A percentile compares a stretch with the other conserved stretches of the same genome.
These are phyloP conservation scores for Pichia sp. DNA, from an alignment of 1,139 yeast species.

Conservation along the genomic window DNA sequence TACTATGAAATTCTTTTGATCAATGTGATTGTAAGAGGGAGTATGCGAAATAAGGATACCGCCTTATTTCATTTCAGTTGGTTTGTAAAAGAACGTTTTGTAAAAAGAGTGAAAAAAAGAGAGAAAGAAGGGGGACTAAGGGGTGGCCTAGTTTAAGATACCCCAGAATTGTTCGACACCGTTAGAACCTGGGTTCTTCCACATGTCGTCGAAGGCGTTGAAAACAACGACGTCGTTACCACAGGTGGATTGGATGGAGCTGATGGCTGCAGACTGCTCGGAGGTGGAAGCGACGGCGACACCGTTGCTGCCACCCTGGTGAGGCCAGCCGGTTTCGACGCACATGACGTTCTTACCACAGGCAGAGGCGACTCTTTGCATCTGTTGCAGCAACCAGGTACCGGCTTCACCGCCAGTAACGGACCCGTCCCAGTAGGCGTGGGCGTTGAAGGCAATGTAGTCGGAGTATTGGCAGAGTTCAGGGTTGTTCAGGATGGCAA, in stretches of 20 bases:
- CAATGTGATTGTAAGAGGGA: not conserved
- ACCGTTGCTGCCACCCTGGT: constrained; percentile 61
- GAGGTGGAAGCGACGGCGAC: constrained; percentile 63
- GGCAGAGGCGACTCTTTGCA: constrained; percentile 59
- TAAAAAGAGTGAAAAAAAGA: not conserved
- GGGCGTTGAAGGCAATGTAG: constrained; percentile 78
- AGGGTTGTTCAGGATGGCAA: constrained; percentile 68
- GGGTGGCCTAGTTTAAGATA: constrained; percentile 9
- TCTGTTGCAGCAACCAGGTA: constrained; percentile 62
- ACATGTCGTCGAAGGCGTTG: constrained; percentile 70
- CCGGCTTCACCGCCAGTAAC: constrained; percentile 66
- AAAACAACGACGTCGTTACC: constrained; percentile 59
- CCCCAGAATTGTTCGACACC: constrained; percentile 61
- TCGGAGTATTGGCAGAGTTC: constrained; percentile 67
- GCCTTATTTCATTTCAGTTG: not conserved
- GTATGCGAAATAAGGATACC: not conserved
- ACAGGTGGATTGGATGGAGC: constrained; percentile 49
- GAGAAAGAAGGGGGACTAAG: no score
- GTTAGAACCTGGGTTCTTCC: constrained; percentile 69
- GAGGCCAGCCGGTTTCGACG: constrained; percentile 84
- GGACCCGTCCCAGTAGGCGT: constrained; percentile 74
- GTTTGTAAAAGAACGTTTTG: not conserved
- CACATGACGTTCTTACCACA: constrained; percentile 64
- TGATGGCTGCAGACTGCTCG: constrained; percentile 59
- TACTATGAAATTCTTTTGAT: no score